Base-by-base conservation (phyloP, 495 filamentous ascomycete genomes). In the Daldinia vernicosa region DNA sequence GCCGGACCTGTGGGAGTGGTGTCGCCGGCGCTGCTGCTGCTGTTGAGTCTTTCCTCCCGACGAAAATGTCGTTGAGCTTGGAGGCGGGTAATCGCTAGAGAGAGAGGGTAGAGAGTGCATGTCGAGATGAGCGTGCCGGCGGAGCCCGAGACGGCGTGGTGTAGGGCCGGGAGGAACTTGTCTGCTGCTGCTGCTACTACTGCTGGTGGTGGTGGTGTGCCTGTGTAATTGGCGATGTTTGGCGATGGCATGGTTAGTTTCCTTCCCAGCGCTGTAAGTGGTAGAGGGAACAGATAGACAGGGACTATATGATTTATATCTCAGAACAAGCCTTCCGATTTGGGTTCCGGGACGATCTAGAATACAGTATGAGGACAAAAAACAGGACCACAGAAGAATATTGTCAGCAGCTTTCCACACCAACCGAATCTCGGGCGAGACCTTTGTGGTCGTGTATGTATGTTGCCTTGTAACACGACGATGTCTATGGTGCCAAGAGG, bases 141-240 rank as follows among this genome's bases (percentile, higher is more conserved):
- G 28, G 92, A 89, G 55, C 94, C 94, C 17, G 93, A 91, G 22
- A 92, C 76, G 55, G 95, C 94, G 83, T 97, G 95, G 19, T 92
- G 92, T n/a, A 97, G 82, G 5, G 92, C 91, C 58, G 93, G 92
- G n/a, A 97, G 86, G 7, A 87, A 86, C 68, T 78, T 77, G 69
- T 79, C 69, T 59, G 62, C 40, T 60, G 66, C 43, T 58, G 61
- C 12, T 40, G 43, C 6, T 47, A 0, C n/a, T 45, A 7, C 6
- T 17, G 39, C 15, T 57, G 66, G 39, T 55, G 63, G 22, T 57
- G 66, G 39, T 55, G 63, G 22, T 39, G 33, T 50, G 57, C 35
- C 51, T 27, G 33, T 58, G 40, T 57, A 53, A 64, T 65, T 66
- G 56, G 70, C 35, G 39, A 55, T 28, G 19, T 40, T 65, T 61